These are phyloP conservation scores for Cyclotella choctawhatcheeana DNA, from an alignment of 108 stramenopile species.

Conservation along the genomic window DNA sequence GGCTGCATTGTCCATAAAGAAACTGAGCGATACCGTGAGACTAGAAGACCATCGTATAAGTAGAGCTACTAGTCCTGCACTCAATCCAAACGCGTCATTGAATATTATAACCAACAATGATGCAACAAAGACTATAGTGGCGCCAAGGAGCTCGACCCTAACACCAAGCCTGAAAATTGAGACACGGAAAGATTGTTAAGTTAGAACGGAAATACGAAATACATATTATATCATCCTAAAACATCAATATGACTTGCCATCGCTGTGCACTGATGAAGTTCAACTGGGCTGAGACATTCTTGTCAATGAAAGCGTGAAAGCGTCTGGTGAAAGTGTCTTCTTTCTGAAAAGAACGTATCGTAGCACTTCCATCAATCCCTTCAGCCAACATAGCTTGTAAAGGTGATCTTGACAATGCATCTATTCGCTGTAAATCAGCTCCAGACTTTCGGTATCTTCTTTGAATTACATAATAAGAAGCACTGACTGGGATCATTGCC, in stretches of 20 bases:
- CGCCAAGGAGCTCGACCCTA: conserved; percentile 84
- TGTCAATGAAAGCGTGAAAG: conserved; percentile 59
- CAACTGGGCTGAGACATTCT: conserved; percentile 67
- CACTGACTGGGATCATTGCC: conserved; percentile 58
- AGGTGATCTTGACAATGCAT: conserved; percentile 79
- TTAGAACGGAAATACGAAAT: not conserved
- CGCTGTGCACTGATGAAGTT: conserved; percentile 82
- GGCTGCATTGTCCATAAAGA: conserved; percentile 69
- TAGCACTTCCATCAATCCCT: conserved; percentile 83
- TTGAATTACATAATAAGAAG: conserved; percentile 65
- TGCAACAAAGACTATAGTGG: conserved; percentile 66
- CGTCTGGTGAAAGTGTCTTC: conserved; percentile 53
- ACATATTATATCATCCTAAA: too few species aligned
- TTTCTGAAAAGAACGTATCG: conserved; percentile 73
- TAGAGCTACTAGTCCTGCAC: conserved; percentile 80
- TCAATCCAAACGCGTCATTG: conserved; percentile 55
- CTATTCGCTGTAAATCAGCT: conserved; percentile 83
- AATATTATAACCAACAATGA: conserved; percentile 63
- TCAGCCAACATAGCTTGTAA: conserved; percentile 83
- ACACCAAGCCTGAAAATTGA: too few species aligned
- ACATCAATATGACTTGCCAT: conserved; percentile 32
- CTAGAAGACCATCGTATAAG: conserved; percentile 76
- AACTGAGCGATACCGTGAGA: conserved; percentile 81
- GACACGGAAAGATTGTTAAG: conserved; percentile 66
- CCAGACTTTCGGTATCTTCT: conserved; percentile 77